Evolutionary conservation across 164 flowering plant species (phyloP), one percentile per base, ranked within the genome.

Genomic region (Macadamia integrifolia): DNA sequence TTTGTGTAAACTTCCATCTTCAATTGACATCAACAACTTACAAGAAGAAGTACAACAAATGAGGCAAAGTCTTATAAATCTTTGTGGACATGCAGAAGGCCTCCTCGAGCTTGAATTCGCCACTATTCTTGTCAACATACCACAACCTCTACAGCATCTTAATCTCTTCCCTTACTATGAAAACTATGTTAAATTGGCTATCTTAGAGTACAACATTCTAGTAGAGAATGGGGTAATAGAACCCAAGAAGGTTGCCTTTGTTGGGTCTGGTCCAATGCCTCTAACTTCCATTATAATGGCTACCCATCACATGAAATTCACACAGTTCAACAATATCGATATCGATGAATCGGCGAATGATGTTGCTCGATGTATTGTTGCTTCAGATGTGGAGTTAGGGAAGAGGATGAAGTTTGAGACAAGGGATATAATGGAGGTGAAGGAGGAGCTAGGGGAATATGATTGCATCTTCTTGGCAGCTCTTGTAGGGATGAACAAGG

Each of bases 201-300:
- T 29, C 14, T 31, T 83, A 5, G 92, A 86, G 56, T 64, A 74
- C 68, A 68, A 5, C 12, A 79, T 86, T 46, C 75, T 83, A 1
- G 17, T 1, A 3, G 68, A 79, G 7, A 73, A 83, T 62, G 78
- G 79, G 0, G 56, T 73, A 3, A 58, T 55, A 48, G 67, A 69
- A 6, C 87, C 90, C 0, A 80, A 79, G 59, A 78, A 73, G 58
- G 75, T 88, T 1, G 92, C 88, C n/a, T 88, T 88, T 44, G 69
- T 86, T 12, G 92, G 90, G 18, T 88, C 92, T 1, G 92, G 92
- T 62, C 86, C 88, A 9, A 65, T 88, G 79, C 90, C 90, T 18
- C 78, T 86, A 3, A 79, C 87, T 6, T 79, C 88, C 40, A 43
- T 88, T 9, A 58, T 86, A 6, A n/a, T 88, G 80, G 86, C 92